Evolutionary conservation across 306 rosid genomes (phyloP).

Genomic region (Vigna angularis): DNA sequence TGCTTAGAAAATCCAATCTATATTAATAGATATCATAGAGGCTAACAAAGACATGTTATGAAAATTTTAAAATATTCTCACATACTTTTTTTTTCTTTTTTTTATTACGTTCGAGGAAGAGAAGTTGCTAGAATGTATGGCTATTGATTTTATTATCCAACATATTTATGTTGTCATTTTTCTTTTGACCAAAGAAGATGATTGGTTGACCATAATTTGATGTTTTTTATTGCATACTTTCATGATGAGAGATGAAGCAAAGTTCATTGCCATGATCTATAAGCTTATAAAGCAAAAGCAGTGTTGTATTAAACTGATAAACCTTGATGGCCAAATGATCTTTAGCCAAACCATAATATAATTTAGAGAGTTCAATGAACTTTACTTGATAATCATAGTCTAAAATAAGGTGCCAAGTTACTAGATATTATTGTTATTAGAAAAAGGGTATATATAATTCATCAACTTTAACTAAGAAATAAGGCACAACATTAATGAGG

Average conservation of each 20-base stretch:
- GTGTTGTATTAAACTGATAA: constrained; percentile 5
- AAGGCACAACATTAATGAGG: constrained; percentile 23
- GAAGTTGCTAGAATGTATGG: constrained; percentile 11
- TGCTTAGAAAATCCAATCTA: too few species aligned
- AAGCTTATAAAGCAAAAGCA: constrained; percentile 23
- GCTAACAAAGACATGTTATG: too few species aligned
- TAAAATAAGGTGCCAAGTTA: constrained; percentile 1
- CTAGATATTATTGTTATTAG: constrained; percentile 43
- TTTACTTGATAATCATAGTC: constrained; percentile 27
- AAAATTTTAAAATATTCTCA: too few species aligned
- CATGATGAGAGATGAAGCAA: constrained; percentile 35
- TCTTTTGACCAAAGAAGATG: constrained; percentile 45
- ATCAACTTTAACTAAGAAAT: constrained; percentile 43
- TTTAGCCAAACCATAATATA: constrained; percentile 14
- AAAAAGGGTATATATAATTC: not conserved
- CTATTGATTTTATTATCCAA: constrained; percentile 22
- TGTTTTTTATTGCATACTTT: constrained; percentile 13
- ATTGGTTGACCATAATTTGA: constrained; percentile 39
- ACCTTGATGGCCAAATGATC: constrained; percentile 32
- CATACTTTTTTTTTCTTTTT: too few species aligned
- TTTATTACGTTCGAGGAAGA: not conserved
- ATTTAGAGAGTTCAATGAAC: constrained; percentile 38
- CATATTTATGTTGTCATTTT: constrained; percentile 37
- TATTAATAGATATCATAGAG: too few species aligned
- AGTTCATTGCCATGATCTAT: constrained; percentile 36